Conservation (phyloP, 78 protist species). For the Cavenderia fasciculata region DNA sequence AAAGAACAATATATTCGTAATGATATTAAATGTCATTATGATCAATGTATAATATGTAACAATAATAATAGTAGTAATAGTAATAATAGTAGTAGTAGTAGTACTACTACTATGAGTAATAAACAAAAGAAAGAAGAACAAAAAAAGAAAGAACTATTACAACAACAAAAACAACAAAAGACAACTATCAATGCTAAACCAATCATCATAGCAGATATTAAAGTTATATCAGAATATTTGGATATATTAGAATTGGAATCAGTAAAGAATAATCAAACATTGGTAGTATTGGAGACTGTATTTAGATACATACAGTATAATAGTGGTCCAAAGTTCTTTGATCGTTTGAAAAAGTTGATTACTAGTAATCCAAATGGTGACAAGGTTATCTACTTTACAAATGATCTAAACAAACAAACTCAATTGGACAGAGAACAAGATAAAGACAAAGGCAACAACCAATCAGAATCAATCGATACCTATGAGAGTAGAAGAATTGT, state of each 20-base stretch:
- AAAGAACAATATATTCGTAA: slow-evolving; percentile 52
- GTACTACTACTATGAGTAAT: no score
- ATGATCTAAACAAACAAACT: slow-evolving; percentile 20
- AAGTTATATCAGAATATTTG: slow-evolving; percentile 16
- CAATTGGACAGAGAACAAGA: neutral
- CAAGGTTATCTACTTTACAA: slow-evolving; percentile 19
- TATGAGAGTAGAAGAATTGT: neutral
- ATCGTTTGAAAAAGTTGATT: slow-evolving; percentile 15
- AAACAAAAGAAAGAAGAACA: neutral
- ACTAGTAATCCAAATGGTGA: neutral
- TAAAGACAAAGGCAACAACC: no score
- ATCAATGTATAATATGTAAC: slow-evolving; percentile 15
- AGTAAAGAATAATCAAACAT: neutral
- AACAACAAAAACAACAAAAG: neutral
- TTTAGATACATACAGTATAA: slow-evolving; percentile 51
- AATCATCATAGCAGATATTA: slow-evolving; percentile 34
- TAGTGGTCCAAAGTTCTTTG: slow-evolving; percentile 63
- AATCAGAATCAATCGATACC: neutral
- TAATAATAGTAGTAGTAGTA: neutral
- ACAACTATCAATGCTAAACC: neutral
- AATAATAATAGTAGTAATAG: neutral
- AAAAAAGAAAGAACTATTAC: neutral
- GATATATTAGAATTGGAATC: slow-evolving; percentile 24
- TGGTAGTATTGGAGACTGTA: slow-evolving; percentile 37
- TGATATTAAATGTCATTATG: slow-evolving; percentile 16